Evolutionary conservation across 2,329 filamentous ascomycete genomes (phyloP).

Genomic region (Samsoniella hepiali): DNA sequence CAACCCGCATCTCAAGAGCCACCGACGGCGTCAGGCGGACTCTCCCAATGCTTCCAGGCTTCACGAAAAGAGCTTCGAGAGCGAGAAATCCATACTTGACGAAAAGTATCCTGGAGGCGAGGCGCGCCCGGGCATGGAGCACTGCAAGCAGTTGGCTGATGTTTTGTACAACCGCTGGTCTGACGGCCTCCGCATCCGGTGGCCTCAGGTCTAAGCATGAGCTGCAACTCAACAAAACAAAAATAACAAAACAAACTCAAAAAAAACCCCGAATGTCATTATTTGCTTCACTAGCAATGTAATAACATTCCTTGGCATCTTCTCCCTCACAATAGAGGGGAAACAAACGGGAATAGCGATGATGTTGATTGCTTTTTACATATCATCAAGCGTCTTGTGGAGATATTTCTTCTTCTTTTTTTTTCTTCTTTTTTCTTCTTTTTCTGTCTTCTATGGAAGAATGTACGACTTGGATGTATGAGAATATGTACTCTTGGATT

Average conservation of each 20-base stretch:
- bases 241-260: background rate
- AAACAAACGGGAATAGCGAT: background rate
- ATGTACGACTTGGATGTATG: conserved; percentile 20
- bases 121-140: conserved; percentile 75
- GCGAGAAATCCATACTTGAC: conserved; percentile 47
- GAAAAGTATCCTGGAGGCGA: conserved; percentile 54
- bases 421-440: background rate
- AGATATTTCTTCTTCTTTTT: background rate
- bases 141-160: conserved; percentile 83
- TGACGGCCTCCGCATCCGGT: conserved; percentile 72
- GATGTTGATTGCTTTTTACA: conserved; percentile 10
- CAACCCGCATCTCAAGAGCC: conserved; percentile 81
- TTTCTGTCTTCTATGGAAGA: conserved; percentile 19
- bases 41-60: conserved; percentile 31
- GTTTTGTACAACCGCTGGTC: conserved; percentile 90
- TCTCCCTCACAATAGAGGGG: background rate
- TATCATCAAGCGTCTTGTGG: conserved; percentile 13
- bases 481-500: conserved; percentile 15
- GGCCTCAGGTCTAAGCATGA: conserved; percentile 46
- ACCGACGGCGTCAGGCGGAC: conserved; percentile 62
- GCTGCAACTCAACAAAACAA: background rate
- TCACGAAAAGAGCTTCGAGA: conserved; percentile 45
- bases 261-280: background rate
- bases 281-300: conserved; percentile 14
- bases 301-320: background rate